phyloP scores from a whole-genome alignment of 2,329 filamentous ascomycete genomes.

The Alternaria incomplexa region DNA sequence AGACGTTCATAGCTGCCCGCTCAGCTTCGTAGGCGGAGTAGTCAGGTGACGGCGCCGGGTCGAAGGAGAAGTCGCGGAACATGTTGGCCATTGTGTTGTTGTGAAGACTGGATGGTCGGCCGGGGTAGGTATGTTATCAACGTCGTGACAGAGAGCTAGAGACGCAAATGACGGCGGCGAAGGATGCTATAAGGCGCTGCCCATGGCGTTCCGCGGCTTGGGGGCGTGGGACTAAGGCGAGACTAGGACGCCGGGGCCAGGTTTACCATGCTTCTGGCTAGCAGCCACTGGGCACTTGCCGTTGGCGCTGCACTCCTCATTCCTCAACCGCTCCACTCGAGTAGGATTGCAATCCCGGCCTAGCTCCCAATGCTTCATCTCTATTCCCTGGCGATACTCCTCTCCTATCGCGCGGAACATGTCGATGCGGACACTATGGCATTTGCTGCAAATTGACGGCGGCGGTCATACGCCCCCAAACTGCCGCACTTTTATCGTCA shows the following conservation, averaged over 20 bases:
- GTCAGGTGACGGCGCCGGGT: slow-evolving; percentile 37
- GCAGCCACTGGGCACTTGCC: background rate
- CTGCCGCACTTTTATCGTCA: background rate
- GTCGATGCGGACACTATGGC: background rate
- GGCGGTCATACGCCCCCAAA: background rate
- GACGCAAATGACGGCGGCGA: slow-evolving; percentile 17
- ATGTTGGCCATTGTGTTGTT: slow-evolving; percentile 24
- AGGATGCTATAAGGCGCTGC: slow-evolving; percentile 11
- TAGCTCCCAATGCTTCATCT: background rate
- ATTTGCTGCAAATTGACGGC: background rate
- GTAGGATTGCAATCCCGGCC: background rate
- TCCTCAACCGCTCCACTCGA: slow-evolving; percentile 3
- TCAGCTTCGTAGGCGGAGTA: slow-evolving; percentile 36
- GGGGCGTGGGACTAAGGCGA: background rate
- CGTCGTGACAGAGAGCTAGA: background rate
- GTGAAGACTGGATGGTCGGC: background rate
- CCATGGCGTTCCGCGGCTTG: slow-evolving; percentile 1
- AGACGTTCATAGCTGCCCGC: slow-evolving; percentile 39
- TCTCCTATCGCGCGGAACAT: background rate
- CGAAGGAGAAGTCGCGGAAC: slow-evolving; percentile 51
- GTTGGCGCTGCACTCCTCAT: slow-evolving; percentile 4
- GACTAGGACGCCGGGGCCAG: slow-evolving; percentile 2
- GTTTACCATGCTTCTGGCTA: background rate
- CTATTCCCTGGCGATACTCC: background rate
- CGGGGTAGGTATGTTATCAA: background rate